Conservation (phyloP, 257 asterid genomes). For the Solanum lignicaule region DNA sequence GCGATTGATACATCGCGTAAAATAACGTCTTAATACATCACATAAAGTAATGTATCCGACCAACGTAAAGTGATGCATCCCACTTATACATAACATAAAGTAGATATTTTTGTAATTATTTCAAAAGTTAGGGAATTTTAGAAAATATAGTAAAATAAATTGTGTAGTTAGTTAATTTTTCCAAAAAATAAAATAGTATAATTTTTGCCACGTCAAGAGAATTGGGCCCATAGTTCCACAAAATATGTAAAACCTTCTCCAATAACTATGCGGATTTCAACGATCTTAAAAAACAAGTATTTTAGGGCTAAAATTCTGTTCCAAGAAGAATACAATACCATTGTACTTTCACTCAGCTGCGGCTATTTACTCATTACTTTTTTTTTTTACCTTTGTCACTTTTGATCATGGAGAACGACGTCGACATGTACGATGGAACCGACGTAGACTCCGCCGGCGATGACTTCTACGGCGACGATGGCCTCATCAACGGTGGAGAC, state of each 20-base stretch:
- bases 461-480: background rate
- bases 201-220: background rate
- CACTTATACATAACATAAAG: no score
- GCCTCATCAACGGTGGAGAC: background rate
- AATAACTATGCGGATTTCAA: background rate
- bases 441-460: background rate
- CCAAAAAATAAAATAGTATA: no score
- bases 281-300: background rate
- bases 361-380: background rate
- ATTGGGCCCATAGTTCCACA: background rate
- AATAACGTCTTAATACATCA: no score
- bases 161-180: no score
- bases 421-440: background rate
- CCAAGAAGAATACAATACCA: background rate
- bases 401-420: slow-evolving; percentile 3
- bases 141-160: no score
- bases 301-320: background rate
- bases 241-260: background rate
- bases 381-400: background rate
- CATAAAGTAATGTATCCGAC: no score
- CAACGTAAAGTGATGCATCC: no score
- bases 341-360: background rate
- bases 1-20: no score
- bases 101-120: no score
- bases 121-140: no score